Conservation (phyloP, 257 asterid species). For the Solanum rostratum region DNA sequence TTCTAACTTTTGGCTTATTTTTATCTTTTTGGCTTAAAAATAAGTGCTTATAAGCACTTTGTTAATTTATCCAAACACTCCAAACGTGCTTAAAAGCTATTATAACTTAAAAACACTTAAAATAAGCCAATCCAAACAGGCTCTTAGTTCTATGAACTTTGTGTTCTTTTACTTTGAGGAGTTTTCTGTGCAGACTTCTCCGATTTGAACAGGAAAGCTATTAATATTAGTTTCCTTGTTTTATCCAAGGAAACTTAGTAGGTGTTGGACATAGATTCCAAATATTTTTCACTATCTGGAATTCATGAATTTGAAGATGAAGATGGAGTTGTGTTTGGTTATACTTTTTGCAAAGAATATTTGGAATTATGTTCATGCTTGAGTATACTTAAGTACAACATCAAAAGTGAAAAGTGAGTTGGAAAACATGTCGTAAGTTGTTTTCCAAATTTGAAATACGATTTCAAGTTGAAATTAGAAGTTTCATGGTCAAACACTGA, state of each 20-base stretch:
- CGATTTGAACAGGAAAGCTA: not conserved
- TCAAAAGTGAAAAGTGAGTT: not conserved
- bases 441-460: not conserved
- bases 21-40: too few species aligned
- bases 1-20: too few species aligned
- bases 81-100: too few species aligned
- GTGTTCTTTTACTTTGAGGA: not conserved
- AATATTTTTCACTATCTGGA: not conserved
- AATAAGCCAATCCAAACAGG: too few species aligned
- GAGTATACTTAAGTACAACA: not conserved
- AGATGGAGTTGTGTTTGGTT: not conserved
- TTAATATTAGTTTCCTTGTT: not conserved
- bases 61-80: too few species aligned
- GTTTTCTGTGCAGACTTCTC: not conserved
- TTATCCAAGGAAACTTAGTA: not conserved
- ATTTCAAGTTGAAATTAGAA: not conserved
- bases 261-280: not conserved
- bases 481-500: not conserved
- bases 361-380: not conserved
- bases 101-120: too few species aligned
- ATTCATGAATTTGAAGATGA: not conserved
- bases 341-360: not conserved
- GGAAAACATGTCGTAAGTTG: not conserved
- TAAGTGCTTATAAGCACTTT: too few species aligned
- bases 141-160: not conserved